These are phyloP conservation scores for Candida odintsovae DNA, from an alignment of 805 yeast species.

Conservation along the genomic window DNA sequence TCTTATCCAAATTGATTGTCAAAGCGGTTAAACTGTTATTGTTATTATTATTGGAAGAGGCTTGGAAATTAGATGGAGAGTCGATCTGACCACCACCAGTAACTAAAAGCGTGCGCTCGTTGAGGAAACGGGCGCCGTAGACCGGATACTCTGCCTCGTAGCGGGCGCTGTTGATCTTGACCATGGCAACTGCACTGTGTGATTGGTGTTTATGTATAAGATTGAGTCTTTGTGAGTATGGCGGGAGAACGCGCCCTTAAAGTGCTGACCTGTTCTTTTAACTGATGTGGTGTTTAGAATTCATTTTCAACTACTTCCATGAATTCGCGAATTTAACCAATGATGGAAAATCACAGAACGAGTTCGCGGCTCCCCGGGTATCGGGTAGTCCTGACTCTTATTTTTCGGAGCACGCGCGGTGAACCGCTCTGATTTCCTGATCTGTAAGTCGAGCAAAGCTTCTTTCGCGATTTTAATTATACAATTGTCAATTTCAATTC, in stretches of 20 bases:
- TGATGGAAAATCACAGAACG: not conserved
- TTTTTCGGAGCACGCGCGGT: too few relatives aligned
- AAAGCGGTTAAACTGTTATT: slow-evolving; percentile 70
- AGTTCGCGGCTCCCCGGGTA: too few relatives aligned
- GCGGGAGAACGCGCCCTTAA: not conserved
- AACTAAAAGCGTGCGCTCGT: slow-evolving; percentile 56
- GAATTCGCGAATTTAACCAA: too few relatives aligned
- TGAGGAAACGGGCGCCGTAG: slow-evolving; percentile 70
- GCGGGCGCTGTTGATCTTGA: slow-evolving; percentile 12
- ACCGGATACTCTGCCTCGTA: slow-evolving; percentile 63
- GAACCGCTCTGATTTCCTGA: not conserved
- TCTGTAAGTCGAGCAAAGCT: not conserved
- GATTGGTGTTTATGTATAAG: not conserved
- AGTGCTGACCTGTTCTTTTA: too few relatives aligned
- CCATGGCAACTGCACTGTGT: slow-evolving; percentile 12
- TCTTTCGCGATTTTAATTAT: too few relatives aligned
- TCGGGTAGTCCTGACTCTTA: too few relatives aligned
- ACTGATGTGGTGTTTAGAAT: not conserved
- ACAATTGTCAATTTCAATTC: too few relatives aligned
- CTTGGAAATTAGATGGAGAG: slow-evolving; percentile 33
- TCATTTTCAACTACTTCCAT: not conserved
- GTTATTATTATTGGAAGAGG: slow-evolving; percentile 36
- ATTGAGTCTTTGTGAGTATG: too few relatives aligned
- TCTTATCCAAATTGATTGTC: slow-evolving; percentile 49
- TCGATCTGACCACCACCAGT: slow-evolving; percentile 71